Percentiles rank a stretch among this genome's conserved stretches.
phyloP scores from a whole-genome alignment of 106 monocot species.

The Dendrobium chrysotoxum region DNA sequence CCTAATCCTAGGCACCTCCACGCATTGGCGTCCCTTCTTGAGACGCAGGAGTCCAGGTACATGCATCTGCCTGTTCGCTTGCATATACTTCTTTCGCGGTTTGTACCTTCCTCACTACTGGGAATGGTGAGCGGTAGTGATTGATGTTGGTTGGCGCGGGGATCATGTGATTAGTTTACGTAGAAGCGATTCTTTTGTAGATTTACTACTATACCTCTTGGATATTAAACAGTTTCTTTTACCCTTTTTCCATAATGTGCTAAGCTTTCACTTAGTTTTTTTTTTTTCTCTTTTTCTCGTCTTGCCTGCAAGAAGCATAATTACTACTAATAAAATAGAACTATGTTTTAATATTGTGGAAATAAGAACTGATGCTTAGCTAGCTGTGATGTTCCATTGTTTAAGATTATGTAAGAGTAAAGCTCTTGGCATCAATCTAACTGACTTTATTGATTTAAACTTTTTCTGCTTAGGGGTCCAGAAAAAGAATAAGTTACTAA shows the following conservation, averaged over 20 bases:
- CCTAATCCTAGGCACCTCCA: conserved; percentile 85
- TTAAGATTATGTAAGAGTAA: too few species aligned
- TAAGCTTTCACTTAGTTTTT: neutral
- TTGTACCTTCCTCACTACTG: neutral
- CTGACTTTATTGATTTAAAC: too few species aligned
- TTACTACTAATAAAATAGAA: too few species aligned
- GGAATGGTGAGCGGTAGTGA: neutral
- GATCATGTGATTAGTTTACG: neutral
- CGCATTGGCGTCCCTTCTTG: conserved; percentile 81
- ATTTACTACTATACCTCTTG: neutral
- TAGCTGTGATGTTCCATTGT: too few species aligned
- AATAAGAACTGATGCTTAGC: too few species aligned
- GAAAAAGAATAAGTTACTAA: too few species aligned
- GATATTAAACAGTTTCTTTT: neutral
- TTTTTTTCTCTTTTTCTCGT: neutral
- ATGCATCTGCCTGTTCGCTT: neutral
- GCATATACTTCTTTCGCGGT: neutral
- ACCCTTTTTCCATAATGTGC: neutral
- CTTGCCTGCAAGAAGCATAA: too few species aligned
- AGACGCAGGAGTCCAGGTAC: conserved; percentile 64
- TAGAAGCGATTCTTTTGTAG: neutral
- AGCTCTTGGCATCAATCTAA: too few species aligned
- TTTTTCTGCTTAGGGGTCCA: too few species aligned
- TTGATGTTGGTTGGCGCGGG: neutral
- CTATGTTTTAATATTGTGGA: too few species aligned